phyloP scores from a whole-genome alignment of 805 yeast genomes.

The Cyberlindnera japonica region DNA sequence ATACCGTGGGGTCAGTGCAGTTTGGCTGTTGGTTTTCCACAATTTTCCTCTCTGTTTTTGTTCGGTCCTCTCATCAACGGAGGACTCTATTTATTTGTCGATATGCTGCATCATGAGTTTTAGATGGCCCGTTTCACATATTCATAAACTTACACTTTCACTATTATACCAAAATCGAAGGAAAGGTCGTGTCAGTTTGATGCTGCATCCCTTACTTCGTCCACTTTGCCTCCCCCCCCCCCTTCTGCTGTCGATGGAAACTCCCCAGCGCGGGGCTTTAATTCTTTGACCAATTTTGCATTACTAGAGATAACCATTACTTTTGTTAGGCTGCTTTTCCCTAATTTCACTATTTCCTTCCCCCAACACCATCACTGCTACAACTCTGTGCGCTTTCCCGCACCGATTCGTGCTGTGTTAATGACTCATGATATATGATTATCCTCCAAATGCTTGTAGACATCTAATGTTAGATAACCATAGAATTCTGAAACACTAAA shows the following conservation, averaged over 20 bases:
- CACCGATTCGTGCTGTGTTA: constrained; percentile 8
- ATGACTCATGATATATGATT: constrained; percentile 18
- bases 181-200: too few species aligned
- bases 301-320: constrained; percentile 8
- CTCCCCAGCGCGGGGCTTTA: constrained; percentile 1
- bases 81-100: too few species aligned
- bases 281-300: constrained; percentile 7
- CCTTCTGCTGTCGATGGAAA: neutral
- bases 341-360: neutral
- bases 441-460: constrained; percentile 3
- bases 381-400: neutral
- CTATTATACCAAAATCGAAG: too few species aligned
- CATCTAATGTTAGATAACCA: too few species aligned
- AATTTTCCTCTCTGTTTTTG: too few species aligned
- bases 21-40: neutral
- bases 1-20: constrained; percentile 6
- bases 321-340: constrained; percentile 1
- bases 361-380: neutral
- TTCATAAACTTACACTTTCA: too few species aligned
- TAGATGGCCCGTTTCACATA: too few species aligned
- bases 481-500: too few species aligned
- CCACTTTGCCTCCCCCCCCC: neutral
- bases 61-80: too few species aligned
- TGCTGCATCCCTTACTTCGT: too few species aligned
- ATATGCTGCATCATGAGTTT: too few species aligned